These are phyloP conservation scores for Pyricularia pennisetigena DNA, from an alignment of 2,329 filamentous ascomycete genomes.

Conservation along the genomic window DNA sequence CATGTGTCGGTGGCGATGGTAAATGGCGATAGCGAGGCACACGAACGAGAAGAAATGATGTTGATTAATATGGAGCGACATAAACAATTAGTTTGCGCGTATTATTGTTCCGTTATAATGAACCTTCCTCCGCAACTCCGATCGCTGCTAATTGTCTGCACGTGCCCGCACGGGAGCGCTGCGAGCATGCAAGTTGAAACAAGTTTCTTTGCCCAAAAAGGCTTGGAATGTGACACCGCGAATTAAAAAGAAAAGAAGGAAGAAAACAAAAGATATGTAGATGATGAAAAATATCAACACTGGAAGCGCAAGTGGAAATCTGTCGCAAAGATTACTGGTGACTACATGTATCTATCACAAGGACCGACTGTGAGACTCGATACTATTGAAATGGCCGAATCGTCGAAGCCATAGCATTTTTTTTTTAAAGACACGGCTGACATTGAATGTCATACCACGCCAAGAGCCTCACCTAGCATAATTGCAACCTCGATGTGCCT, in stretches of 20 bases:
- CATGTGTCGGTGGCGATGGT: neutral
- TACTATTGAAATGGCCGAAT: neutral
- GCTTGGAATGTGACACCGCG: neutral
- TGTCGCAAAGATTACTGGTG: neutral
- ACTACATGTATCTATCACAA: neutral
- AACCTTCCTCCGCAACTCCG: neutral
- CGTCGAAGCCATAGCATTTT: neutral
- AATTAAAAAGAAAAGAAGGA: neutral
- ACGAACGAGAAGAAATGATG: neutral
- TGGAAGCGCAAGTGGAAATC: neutral
- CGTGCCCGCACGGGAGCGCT: neutral
- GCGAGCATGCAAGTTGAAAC: neutral
- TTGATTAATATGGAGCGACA: neutral
- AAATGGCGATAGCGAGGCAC: neutral
- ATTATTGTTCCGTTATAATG: neutral
- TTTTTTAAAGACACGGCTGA: neutral
- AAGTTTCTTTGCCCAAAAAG: neutral
- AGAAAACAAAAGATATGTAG: slow-evolving; percentile 1
- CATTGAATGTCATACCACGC: neutral
- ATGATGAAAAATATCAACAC: slow-evolving; percentile 7
- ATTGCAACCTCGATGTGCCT: neutral
- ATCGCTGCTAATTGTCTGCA: neutral
- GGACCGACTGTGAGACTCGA: neutral
- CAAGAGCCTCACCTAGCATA: neutral
- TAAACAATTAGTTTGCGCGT: neutral